Evolutionary conservation across 306 rosid genomes (phyloP), one percentile per base, ranked within the genome.

Genomic region (Cucurbita argyrosperma): DNA sequence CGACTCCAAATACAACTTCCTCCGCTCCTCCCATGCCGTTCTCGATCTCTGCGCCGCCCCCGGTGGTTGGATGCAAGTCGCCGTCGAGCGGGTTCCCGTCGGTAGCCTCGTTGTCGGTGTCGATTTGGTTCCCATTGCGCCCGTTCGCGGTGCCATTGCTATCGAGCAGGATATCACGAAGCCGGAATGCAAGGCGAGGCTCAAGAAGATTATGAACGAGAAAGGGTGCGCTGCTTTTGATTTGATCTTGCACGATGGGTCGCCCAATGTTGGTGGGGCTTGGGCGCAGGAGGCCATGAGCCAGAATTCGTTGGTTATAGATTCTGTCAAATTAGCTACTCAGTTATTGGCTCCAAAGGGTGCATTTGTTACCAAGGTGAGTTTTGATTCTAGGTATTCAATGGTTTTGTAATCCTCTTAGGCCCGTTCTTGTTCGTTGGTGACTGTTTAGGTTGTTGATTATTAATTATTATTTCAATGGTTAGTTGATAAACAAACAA

Each of bases 31-130:
- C 12, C 92, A 78, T 70, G 74, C 92, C 80, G 95, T 94, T 47
- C 98, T 94, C 83, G 97, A 94, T 68, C 98, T 94, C 78, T 94
- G 98, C 79, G 98, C 98, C 69, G 98, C 98, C 40, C 98, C 97
- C 6, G 98, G 98, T 0, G 98, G 98, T 0, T 94, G 98, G 98
- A 90, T 91, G 97, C 98, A 94, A 77, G 91, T 90, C 8, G 97
- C 97, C 5, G 96, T 94, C 2, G 87, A 94, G 72, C 90, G 90
- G 2, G 87, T 86, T 16, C 98, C 98, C 5, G 92, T 90, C 3
- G 81, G 83, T 56, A 86, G 90, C 62, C 88, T 90, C 16, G 90
- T 94, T 4, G 71, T 90, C 43, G 98, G 98, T 30, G 85, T 94
- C 45, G 98, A 94, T 66, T 80, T 94, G 26, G 96, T 86, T 4